Conservation (phyloP, 805 yeast species). For the Cyberlindnera euphorbiae region DNA sequence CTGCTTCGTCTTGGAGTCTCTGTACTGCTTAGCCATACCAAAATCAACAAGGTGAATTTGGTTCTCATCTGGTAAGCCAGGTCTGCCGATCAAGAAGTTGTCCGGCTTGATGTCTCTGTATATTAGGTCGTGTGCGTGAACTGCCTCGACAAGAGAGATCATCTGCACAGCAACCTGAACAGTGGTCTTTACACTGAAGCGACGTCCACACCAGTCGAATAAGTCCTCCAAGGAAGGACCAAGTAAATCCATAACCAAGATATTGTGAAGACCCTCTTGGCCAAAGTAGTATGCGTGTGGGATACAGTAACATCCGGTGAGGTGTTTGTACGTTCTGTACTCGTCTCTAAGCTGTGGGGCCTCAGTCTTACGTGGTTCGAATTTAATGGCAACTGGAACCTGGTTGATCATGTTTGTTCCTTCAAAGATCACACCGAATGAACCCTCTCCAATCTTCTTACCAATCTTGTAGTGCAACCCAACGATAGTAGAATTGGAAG, state of each 20-base stretch:
- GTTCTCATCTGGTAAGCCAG: constrained; percentile 56
- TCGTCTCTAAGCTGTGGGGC: constrained; percentile 84
- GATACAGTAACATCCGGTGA: constrained; percentile 64
- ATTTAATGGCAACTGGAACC: constrained; percentile 65
- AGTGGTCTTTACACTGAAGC: constrained; percentile 66
- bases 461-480: constrained; percentile 71
- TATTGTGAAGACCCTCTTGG: constrained; percentile 79
- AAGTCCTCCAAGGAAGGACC: constrained; percentile 81
- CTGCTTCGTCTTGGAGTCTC: constrained; percentile 74
- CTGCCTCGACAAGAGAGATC: constrained; percentile 66
- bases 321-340: constrained; percentile 69
- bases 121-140: constrained; percentile 72
- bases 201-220: constrained; percentile 84
- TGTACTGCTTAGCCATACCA: constrained; percentile 83
- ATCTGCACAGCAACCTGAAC: constrained; percentile 73
- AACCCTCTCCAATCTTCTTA: constrained; percentile 83
- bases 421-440: constrained; percentile 81
- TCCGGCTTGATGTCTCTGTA: constrained; percentile 84
- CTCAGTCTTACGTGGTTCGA: constrained; percentile 75
- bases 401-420: constrained; percentile 70
- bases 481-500: constrained; percentile 30
- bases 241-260: constrained; percentile 67
- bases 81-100: constrained; percentile 68
- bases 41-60: constrained; percentile 72
- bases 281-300: constrained; percentile 86